Percentiles rank a stretch among this genome's conserved stretches.
Conservation (phyloP, 2,329 filamentous ascomycete species). For the Aspergillus sp. region DNA sequence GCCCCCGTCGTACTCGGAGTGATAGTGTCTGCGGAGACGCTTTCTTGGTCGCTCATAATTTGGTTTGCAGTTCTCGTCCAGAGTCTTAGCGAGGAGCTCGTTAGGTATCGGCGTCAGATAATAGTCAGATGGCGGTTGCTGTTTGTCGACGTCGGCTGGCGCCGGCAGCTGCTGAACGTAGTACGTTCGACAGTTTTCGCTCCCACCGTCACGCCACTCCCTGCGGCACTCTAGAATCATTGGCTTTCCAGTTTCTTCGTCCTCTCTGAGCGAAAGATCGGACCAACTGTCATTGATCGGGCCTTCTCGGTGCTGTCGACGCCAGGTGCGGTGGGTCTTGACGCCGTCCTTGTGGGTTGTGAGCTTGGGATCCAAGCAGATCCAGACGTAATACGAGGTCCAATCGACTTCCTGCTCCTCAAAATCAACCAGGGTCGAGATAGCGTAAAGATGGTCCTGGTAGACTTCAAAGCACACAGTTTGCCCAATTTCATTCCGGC, state of each 20-base stretch:
- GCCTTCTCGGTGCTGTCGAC: constrained; percentile 67
- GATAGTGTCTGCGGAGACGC: constrained; percentile 39
- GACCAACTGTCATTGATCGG: constrained; percentile 77
- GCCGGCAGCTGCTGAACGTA: constrained; percentile 53
- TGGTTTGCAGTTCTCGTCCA: constrained; percentile 27
- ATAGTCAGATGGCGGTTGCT: constrained; percentile 14
- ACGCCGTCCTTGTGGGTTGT: constrained; percentile 38
- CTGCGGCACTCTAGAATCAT: constrained; percentile 67
- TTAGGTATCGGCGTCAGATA: constrained; percentile 24
- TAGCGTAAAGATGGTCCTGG: constrained; percentile 64
- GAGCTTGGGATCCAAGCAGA: constrained; percentile 57
- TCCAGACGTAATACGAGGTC: constrained; percentile 68
- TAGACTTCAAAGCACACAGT: constrained; percentile 73
- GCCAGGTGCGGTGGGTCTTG: constrained; percentile 59
- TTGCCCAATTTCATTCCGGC: constrained; percentile 65
- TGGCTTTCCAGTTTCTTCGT: constrained; percentile 59
- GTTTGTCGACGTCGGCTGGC: constrained; percentile 25
- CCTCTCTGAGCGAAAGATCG: constrained; percentile 60
- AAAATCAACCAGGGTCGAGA: constrained; percentile 65
- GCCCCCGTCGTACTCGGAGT: constrained; percentile 38
- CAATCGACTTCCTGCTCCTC: constrained; percentile 65
- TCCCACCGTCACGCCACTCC: constrained; percentile 62
- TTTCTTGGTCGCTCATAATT: constrained; percentile 38
- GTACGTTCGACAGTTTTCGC: constrained; percentile 63
- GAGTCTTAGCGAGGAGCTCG: constrained; percentile 29